Conservation (phyloP, 2,329 filamentous ascomycete genomes). For the Xylariales sp. region DNA sequence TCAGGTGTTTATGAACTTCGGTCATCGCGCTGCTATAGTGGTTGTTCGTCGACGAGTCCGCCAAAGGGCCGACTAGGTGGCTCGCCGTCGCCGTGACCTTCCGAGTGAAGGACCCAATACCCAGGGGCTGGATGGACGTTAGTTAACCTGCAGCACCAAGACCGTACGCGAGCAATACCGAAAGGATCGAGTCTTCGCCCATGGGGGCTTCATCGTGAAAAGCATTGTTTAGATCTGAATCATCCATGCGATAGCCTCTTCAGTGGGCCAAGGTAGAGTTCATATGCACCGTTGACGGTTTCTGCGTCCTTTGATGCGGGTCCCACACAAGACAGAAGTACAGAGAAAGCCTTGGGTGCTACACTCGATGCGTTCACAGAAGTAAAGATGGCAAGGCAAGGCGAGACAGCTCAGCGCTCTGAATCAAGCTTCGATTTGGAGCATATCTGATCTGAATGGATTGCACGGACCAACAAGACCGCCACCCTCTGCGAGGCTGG, state of each 20-base stretch:
- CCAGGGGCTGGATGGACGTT: constrained; percentile 59
- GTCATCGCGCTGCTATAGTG: constrained; percentile 86
- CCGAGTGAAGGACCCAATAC: constrained; percentile 86
- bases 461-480: not conserved
- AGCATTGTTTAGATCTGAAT: constrained; percentile 28
- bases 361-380: not conserved
- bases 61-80: constrained; percentile 72
- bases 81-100: constrained; percentile 93
- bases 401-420: constrained; percentile 1
- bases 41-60: constrained; percentile 47
- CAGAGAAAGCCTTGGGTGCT: not conserved
- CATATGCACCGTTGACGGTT: no score
- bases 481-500: not conserved
- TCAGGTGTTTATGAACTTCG: constrained; percentile 84
- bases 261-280: not conserved
- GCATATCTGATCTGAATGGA: not conserved
- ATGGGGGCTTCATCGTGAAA: constrained; percentile 29
- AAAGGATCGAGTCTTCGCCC: constrained; percentile 28
- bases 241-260: constrained; percentile 27
- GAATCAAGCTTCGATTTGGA: not conserved
- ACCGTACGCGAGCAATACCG: constrained; percentile 19
- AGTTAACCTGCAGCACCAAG: constrained; percentile 2
- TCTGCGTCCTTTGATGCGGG: no score
- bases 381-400: not conserved
- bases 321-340: no score